phyloP scores from a whole-genome alignment of 2,329 filamentous ascomycete species.

The Pseudogymnoascus sp. region DNA sequence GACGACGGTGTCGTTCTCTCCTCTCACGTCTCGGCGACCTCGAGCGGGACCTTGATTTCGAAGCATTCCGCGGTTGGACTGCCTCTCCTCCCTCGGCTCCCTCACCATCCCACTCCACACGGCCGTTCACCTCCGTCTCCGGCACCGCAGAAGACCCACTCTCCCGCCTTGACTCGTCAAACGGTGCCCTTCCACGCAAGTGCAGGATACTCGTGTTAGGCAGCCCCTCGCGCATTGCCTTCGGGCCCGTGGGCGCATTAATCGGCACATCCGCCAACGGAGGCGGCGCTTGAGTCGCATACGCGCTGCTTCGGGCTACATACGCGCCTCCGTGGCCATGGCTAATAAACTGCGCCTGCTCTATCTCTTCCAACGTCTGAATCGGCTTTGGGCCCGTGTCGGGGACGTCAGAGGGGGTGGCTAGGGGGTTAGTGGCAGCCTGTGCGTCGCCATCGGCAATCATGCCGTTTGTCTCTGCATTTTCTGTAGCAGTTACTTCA shows the following conservation, averaged over 20 bases:
- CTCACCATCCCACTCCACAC: conserved; percentile 20
- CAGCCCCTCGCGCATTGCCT: conserved; percentile 84
- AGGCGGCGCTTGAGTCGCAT: not conserved
- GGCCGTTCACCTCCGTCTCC: conserved; percentile 21
- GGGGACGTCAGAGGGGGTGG: not conserved
- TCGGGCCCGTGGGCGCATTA: conserved; percentile 83
- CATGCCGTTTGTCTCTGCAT: not conserved
- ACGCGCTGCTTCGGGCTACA: not conserved
- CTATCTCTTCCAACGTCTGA: conserved; percentile 26
- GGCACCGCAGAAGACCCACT: conserved; percentile 11
- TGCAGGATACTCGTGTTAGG: conserved; percentile 72
- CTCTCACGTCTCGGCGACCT: conserved; percentile 21
- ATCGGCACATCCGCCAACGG: conserved; percentile 37
- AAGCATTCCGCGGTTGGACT: not conserved
- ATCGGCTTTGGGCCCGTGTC: conserved; percentile 22
- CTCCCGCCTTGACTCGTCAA: conserved; percentile 16
- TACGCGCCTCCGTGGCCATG: not conserved
- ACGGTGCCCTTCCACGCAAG: conserved; percentile 35
- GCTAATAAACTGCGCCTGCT: not conserved
- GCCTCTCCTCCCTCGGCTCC: conserved; percentile 4
- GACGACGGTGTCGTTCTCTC: conserved; percentile 8
- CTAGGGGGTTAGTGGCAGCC: not conserved
- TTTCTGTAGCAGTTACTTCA: not conserved
- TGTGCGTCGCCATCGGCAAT: not conserved
- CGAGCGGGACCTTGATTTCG: conserved; percentile 24